Evolutionary conservation across 176 grass and related monocot species (phyloP), one percentile per base, ranked within the genome.

Genomic region (Chloris gayana): DNA sequence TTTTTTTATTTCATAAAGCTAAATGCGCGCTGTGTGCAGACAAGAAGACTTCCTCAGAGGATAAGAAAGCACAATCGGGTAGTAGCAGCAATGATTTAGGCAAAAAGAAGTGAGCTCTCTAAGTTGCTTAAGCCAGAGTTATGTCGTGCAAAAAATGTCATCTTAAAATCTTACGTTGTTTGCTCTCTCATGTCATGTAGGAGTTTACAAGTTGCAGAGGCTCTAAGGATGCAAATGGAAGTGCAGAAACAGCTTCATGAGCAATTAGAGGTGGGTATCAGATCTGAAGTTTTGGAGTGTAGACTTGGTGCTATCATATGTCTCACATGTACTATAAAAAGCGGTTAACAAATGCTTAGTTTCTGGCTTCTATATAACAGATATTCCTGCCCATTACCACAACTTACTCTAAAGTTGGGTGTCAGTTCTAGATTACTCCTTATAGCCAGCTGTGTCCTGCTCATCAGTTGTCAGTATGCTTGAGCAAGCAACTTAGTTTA

Each of bases 231-330:
- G 88, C 96, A 99, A 88, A 85, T 94, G 57, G 95, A 97, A 80
- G 89, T 97, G 62, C 95, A 97, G 76, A 97, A 97, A 41, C 91
- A 94, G 51, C 87, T 97, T 17, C 95, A 97, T 49, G 95, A 97
- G 51, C 95, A 97, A 77, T 76, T 97, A 37, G 95, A 97, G 95
- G 95, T 97, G 63, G 21, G 84, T 85, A 61, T 22, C 46, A 57
- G 18, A 50, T n/a, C 53, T 49, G 9, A 46, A 42, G 50, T 71
- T 83, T 64, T 18, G 14, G 54, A 74, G 24, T 59, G 14, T 35
- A 58, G 64, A 12, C 18, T 35, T 4, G 3, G 26, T 73, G n/a
- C 18, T 65, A 44, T 75, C 42, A 74, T 35, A 74, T 35, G 14
- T 66, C 21, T 58, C 61, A 47, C 25, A 17, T 22, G 69, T 82